Evolutionary conservation across 2,329 filamentous ascomycete species (phyloP), one percentile per base, ranked within the genome.

Genomic region (Arthrobotrys sphaeroides): DNA sequence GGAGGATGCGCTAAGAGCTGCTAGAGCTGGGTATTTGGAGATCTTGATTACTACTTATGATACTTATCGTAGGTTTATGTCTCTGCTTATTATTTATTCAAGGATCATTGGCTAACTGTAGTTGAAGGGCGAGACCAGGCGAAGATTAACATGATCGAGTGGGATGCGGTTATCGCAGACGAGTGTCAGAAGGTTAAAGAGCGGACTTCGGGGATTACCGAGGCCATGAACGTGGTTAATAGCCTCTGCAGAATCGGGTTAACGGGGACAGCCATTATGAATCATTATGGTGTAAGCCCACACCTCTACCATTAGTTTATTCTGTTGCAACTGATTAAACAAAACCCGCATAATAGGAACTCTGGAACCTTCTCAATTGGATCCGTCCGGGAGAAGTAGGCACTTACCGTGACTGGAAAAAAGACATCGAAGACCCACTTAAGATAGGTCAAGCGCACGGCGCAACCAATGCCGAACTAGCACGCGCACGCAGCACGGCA

Each of bases 311-410:
- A 13, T 16, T 18, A 26, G 10, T 1, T 5, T 10, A 43, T 16
- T 33, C 28, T 5, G 13, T 10, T 59, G 24, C 9, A 28, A 0
- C 9, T 18, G 13, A 51, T 4, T 22, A 31, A 53, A 53, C 45
- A 43, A 18, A 24, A 36, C 26, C 13, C 22, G 1, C 12, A 42
- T 57, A 24, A 66, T 76, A 97, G 81, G 95, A 99, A 82, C 86
- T 99, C 0, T 99, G 94, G 94, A 96, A 93, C 0, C 85, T 99
- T 0, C 85, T 99, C 1, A 96, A 99, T 81, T 99, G 95, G 95
- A 94, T 93, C 0, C 95, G 96, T 79, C 95, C 95, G 0, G 94
- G 93, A 0, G 83, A 86, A 51, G 87, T 90, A 65, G 88, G 87
- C 13, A 85, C 85, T 0, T 80, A 91, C 7, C 84, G 87, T 3